Evolutionary conservation across 495 filamentous ascomycete species (phyloP), one percentile per base, ranked within the genome.

Genomic region (Penicillium robsamsonii): DNA sequence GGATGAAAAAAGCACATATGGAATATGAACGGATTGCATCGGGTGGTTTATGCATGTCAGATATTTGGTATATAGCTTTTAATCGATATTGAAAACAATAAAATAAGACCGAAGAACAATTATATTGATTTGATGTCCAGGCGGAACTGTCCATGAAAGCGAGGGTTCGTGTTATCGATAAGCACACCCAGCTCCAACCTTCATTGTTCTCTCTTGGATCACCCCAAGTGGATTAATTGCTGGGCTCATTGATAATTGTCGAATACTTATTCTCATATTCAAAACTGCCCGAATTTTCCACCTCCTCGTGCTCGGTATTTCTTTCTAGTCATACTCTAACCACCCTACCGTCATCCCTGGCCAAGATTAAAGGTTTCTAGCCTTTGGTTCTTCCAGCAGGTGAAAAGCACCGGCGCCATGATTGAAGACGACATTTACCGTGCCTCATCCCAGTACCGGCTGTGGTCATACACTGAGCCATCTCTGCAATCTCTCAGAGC

Each of bases 371-470:
- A 43, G n/a, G 5, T 29, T 29, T 31, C 49, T 8, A 38, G 49
- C 49, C 25, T 31, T 38, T 38, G 20, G 17, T 12, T 13, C 22
- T 22, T 52, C 12, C 11, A 15, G 35, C 7, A 44, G 38, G 5
- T 7, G 15, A 38, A 46, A 10, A 46, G 27, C 42, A 24, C 35
- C 48, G 30, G 42, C 65, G 72, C 52, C 55, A 81, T 88, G 79
- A 83, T 79, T 55, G 94, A 98, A 79, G 94, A 98, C 69, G 87
- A 88, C 57, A 79, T 92, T 46, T 98, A 97, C 75, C 88, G 88
- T n/a, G 78, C 87, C 18, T 94, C 92, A 0, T 93, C 90, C 42
- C 94, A 98, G 71, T 96, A 84, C 69, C 83, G 88, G 38, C 75
- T 91, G 38, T 98, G 95, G 92, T 96, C 92, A n/a, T 97, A 91